Percentiles rank a stretch among this genome's conserved stretches.
These are phyloP conservation scores for Yamadazyma scolyti DNA, from an alignment of 805 yeast genomes.

Conservation along the genomic window DNA sequence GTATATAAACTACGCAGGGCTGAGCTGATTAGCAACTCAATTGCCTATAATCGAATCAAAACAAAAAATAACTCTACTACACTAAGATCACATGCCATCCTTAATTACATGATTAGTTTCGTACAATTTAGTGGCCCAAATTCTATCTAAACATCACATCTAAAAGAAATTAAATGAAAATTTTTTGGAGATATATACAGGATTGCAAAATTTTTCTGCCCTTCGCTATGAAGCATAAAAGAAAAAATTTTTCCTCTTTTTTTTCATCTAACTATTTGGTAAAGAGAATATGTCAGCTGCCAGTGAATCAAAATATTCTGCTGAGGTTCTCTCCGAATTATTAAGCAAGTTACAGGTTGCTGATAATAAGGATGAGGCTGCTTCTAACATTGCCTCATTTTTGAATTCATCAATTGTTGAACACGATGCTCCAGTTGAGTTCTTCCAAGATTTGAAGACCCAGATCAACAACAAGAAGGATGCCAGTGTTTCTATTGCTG, in stretches of 20 bases:
- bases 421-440: conserved; percentile 93
- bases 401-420: conserved; percentile 96
- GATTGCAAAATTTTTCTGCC: conserved; percentile 4
- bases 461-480: conserved; percentile 82
- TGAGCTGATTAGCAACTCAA: too few relatives aligned
- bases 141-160: too few relatives aligned
- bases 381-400: conserved; percentile 86
- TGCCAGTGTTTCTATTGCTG: conserved; percentile 60
- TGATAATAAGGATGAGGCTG: conserved; percentile 82
- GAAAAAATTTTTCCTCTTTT: conserved; percentile 6
- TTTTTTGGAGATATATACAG: conserved; percentile 3
- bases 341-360: conserved; percentile 92
- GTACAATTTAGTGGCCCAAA: too few relatives aligned
- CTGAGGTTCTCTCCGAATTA: conserved; percentile 88
- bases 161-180: too few relatives aligned
- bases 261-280: conserved; percentile 5
- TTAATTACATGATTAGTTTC: too few relatives aligned
- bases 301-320: conserved; percentile 59
- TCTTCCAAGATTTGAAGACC: conserved; percentile 73
- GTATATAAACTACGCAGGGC: too few relatives aligned
- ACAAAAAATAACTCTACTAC: too few relatives aligned
- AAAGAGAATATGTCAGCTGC: conserved; percentile 44
- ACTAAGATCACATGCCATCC: too few relatives aligned
- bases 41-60: too few relatives aligned
- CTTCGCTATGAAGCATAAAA: conserved; percentile 1